A percentile compares a stretch with the other conserved stretches of the same genome.
Evolutionary conservation across 2,329 filamentous ascomycete genomes (phyloP).

Genomic region (Aspergillus sp.): DNA sequence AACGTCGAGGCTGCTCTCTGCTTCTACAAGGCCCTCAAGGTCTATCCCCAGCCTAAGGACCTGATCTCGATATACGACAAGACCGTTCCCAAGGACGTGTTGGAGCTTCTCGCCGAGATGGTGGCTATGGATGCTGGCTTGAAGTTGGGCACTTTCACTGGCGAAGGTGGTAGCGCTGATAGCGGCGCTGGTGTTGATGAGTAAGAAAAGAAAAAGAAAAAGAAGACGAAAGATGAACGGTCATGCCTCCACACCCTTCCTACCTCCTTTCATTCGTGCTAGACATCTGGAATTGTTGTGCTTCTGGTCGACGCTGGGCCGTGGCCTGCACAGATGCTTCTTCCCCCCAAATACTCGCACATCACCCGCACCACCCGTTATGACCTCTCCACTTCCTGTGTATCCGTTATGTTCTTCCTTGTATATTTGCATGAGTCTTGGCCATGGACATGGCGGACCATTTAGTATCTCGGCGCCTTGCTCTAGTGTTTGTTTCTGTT

Average conservation of each 20-base stretch:
- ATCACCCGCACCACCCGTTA: conserved; percentile 3
- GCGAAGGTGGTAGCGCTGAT: conserved; percentile 26
- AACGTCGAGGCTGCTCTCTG: conserved; percentile 77
- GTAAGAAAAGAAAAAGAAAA: too few species aligned
- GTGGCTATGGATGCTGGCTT: conserved; percentile 80
- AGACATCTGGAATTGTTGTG: conserved; percentile 8
- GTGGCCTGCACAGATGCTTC: conserved; percentile 7
- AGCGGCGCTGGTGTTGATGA: conserved; percentile 24
- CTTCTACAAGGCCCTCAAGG: conserved; percentile 98
- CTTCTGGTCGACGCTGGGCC: conserved; percentile 16
- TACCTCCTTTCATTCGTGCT: neutral
- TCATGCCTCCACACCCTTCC: conserved; percentile 7
- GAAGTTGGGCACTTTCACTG: conserved; percentile 49
- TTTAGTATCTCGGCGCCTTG: conserved; percentile 29
- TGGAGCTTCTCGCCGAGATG: conserved; percentile 96
- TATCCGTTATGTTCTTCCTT: conserved; percentile 8
- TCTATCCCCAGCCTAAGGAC: conserved; percentile 89
- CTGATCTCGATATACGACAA: conserved; percentile 97
- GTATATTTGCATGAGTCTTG: conserved; percentile 32
- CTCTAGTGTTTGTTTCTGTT: conserved; percentile 7
- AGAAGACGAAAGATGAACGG: neutral
- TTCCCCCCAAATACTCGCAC: conserved; percentile 2
- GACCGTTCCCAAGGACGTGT: conserved; percentile 93
- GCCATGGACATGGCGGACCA: conserved; percentile 17
- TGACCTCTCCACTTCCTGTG: conserved; percentile 19